Conservation (phyloP, 129 eudicot genomes). For the Calendula officinalis region DNA sequence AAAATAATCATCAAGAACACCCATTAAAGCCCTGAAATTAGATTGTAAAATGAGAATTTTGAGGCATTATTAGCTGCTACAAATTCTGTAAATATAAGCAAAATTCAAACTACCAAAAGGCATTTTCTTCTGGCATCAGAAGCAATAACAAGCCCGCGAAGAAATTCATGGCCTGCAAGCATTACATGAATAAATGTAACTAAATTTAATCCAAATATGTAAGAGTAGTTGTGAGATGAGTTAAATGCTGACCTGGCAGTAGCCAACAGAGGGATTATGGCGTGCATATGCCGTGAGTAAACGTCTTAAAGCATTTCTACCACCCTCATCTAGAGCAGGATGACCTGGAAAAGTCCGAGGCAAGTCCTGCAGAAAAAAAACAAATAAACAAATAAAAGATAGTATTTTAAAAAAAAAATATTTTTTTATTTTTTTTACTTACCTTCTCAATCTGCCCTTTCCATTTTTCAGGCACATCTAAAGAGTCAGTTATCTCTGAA, state of each 20-base stretch:
- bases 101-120: constrained; percentile 76
- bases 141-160: constrained; percentile 91
- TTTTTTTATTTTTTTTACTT: background rate
- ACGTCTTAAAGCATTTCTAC: constrained; percentile 96
- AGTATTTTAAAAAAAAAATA: no score
- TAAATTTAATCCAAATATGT: background rate
- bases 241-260: constrained; percentile 74
- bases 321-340: constrained; percentile 92
- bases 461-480: constrained; percentile 75
- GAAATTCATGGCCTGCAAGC: constrained; percentile 95
- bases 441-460: constrained; percentile 97
- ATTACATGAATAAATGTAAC: constrained; percentile 11
- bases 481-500: constrained; percentile 32
- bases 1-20: constrained; percentile 95
- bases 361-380: constrained; percentile 56
- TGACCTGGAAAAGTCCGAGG: constrained; percentile 99
- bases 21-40: constrained; percentile 78
- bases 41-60: constrained; percentile 8
- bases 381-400: background rate
- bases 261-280: constrained; percentile 93
- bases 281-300: constrained; percentile 97
- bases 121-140: constrained; percentile 99
- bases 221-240: no score
- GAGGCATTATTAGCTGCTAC: constrained; percentile 5
- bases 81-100: background rate